Evolutionary conservation across 2,329 filamentous ascomycete genomes (phyloP).

Genomic region (Claviceps citrina): DNA sequence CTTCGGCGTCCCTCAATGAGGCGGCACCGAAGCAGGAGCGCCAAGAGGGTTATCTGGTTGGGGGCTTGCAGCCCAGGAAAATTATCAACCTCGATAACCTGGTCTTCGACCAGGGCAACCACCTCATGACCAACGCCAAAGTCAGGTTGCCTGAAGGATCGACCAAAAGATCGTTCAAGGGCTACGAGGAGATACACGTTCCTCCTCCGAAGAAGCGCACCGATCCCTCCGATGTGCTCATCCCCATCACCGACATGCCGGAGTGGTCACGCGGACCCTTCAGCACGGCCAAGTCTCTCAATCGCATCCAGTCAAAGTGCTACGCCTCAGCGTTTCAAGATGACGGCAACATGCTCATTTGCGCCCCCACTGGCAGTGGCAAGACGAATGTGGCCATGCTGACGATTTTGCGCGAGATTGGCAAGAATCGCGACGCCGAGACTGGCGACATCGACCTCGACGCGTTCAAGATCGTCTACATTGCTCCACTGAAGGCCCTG

Average conservation of each 20-base stretch:
- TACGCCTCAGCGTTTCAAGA: slow-evolving; percentile 81
- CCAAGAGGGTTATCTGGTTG: slow-evolving; percentile 53
- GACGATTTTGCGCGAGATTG: slow-evolving; percentile 87
- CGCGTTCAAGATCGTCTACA: slow-evolving; percentile 96
- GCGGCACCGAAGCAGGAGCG: slow-evolving; percentile 37
- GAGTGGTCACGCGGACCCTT: slow-evolving; percentile 86
- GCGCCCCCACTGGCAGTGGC: slow-evolving; percentile 89
- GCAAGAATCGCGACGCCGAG: slow-evolving; percentile 76
- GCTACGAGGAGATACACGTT: slow-evolving; percentile 96
- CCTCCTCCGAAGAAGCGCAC: slow-evolving; percentile 78
- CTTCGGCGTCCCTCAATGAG: slow-evolving; percentile 43
- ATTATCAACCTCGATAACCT: slow-evolving; percentile 90
- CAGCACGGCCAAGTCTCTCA: slow-evolving; percentile 70
- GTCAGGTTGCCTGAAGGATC: slow-evolving; percentile 88
- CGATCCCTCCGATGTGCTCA: slow-evolving; percentile 63
- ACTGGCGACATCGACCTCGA: slow-evolving; percentile 94
- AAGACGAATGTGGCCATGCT: slow-evolving; percentile 99
- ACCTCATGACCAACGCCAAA: slow-evolving; percentile 98
- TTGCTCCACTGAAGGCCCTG: slow-evolving; percentile 85
- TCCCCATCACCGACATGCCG: slow-evolving; percentile 75
- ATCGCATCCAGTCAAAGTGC: slow-evolving; percentile 90
- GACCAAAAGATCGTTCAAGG: slow-evolving; percentile 89
- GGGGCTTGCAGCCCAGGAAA: slow-evolving; percentile 72
- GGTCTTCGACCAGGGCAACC: slow-evolving; percentile 93
- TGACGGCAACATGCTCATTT: slow-evolving; percentile 95